Evolutionary conservation across 176 grass and related monocot genomes (phyloP).

Genomic region (Lolium multiflorum): DNA sequence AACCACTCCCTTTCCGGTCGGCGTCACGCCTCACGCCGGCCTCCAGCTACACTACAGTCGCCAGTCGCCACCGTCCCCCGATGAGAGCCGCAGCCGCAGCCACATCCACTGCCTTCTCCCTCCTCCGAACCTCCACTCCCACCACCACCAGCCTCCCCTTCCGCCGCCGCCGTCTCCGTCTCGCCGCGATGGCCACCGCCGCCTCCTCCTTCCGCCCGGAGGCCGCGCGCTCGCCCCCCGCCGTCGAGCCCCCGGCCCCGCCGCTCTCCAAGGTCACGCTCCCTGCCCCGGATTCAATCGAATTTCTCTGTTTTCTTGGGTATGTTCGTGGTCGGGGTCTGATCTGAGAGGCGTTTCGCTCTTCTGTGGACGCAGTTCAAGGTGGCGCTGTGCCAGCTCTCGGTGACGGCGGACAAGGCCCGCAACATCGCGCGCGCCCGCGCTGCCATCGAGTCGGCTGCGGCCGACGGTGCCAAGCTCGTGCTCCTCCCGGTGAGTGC

Average conservation of each 20-base stretch:
- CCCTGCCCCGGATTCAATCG: not conserved
- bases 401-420: conserved; percentile 82
- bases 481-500: conserved; percentile 82
- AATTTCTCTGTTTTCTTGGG: not conserved
- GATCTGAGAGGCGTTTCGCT: not conserved
- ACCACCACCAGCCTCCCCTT: not conserved
- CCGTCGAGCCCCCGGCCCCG: conserved; percentile 54
- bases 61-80: not conserved
- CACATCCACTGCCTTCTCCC: conserved; percentile 45
- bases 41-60: not conserved
- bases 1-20: conserved; percentile 7
- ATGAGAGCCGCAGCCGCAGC: conserved; percentile 49
- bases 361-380: conserved; percentile 69
- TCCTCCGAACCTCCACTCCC: conserved; percentile 6
- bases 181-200: conserved; percentile 55
- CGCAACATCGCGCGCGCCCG: conserved; percentile 86
- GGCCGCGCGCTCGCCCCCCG: conserved; percentile 60
- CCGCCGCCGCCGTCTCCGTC: conserved; percentile 12
- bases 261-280: conserved; percentile 64
- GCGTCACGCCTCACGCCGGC: conserved; percentile 44
- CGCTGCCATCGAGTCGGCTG: conserved; percentile 70
- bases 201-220: conserved; percentile 56
- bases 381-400: conserved; percentile 90
- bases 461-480: conserved; percentile 80
- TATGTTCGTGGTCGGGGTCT: not conserved